A percentile compares a stretch with the other conserved stretches of the same genome.
Conservation (phyloP, 805 yeast species). For the Candida manassasensis region DNA sequence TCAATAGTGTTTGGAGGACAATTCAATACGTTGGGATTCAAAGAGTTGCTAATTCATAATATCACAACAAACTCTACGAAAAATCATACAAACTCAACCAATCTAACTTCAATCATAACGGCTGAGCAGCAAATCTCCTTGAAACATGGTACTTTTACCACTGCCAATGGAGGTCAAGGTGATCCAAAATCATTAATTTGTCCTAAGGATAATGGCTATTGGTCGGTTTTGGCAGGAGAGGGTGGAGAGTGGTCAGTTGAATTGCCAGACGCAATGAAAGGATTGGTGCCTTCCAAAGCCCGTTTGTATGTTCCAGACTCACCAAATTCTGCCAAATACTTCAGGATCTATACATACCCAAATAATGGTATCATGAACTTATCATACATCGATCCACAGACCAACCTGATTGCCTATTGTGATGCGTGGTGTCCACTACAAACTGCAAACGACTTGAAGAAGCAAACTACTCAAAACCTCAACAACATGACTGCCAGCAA, state of each 20-base stretch:
- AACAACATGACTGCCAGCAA: conserved; percentile 29
- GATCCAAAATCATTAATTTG: conserved; percentile 46
- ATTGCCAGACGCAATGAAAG: conserved; percentile 47
- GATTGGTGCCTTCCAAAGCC: conserved; percentile 63
- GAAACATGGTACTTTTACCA: conserved; percentile 48
- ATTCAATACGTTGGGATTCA: conserved; percentile 59
- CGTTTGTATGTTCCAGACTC: conserved; percentile 61
- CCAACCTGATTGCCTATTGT: conserved; percentile 57
- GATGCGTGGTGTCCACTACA: conserved; percentile 87
- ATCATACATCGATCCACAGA: conserved; percentile 72
- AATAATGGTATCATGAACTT: conserved; percentile 88
- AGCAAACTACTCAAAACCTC: conserved; percentile 19
- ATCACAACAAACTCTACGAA: conserved; percentile 22
- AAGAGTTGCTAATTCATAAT: conserved; percentile 37
- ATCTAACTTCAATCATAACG: conserved; percentile 40
- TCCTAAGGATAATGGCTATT: conserved; percentile 46
- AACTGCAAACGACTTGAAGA: conserved; percentile 30
- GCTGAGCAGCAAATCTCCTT: conserved; percentile 62
- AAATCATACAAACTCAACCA: conserved; percentile 19
- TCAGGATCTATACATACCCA: conserved; percentile 74
- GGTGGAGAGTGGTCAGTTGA: conserved; percentile 65
- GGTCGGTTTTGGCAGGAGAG: conserved; percentile 47
- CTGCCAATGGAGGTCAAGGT: conserved; percentile 36
- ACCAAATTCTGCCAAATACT: conserved; percentile 50
- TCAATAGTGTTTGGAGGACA: conserved; percentile 75